These are phyloP conservation scores for Podosphaera aphanis DNA, from an alignment of 2,329 filamentous ascomycete genomes.

Conservation along the genomic window DNA sequence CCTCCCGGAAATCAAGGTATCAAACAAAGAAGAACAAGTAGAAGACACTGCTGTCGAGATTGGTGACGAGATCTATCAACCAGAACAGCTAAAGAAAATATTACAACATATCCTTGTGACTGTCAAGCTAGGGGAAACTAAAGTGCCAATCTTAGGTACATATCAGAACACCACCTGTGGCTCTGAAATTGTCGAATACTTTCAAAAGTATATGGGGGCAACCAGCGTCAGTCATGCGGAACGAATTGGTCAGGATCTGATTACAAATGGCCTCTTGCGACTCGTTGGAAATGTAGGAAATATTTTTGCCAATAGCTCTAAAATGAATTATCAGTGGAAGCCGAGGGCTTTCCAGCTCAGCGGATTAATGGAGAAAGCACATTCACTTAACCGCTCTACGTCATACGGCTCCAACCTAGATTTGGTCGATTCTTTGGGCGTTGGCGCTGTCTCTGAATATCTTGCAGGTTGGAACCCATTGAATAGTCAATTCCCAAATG, in stretches of 20 bases:
- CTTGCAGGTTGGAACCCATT: slow-evolving; percentile 81
- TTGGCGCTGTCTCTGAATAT: slow-evolving; percentile 70
- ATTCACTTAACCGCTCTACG: slow-evolving; percentile 45
- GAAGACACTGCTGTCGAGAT: slow-evolving; percentile 75
- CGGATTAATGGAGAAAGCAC: slow-evolving; percentile 74
- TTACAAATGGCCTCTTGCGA: slow-evolving; percentile 64
- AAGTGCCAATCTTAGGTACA: slow-evolving; percentile 83
- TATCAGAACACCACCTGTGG: slow-evolving; percentile 85
- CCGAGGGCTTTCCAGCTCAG: slow-evolving; percentile 73
- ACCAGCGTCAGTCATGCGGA: slow-evolving; percentile 78
- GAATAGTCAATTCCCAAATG: slow-evolving; percentile 75
- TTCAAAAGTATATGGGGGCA: slow-evolving; percentile 69
- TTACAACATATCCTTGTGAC: slow-evolving; percentile 65
- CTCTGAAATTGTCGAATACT: slow-evolving; percentile 83
- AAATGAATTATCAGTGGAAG: slow-evolving; percentile 94
- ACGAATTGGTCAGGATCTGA: slow-evolving; percentile 80
- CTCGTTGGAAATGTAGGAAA: slow-evolving; percentile 86
- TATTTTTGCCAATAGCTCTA: slow-evolving; percentile 90
- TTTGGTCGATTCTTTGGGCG: slow-evolving; percentile 52
- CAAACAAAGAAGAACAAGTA: slow-evolving; percentile 38
- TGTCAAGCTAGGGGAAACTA: slow-evolving; percentile 72
- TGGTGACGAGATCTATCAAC: slow-evolving; percentile 65
- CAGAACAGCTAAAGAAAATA: slow-evolving; percentile 78
- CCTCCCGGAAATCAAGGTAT: slow-evolving; percentile 75
- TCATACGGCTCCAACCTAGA: slow-evolving; percentile 40